These are phyloP conservation scores for Heterobasidion irregulare DNA, from an alignment of 1,284 basidiomycete species.

Conservation along the genomic window DNA sequence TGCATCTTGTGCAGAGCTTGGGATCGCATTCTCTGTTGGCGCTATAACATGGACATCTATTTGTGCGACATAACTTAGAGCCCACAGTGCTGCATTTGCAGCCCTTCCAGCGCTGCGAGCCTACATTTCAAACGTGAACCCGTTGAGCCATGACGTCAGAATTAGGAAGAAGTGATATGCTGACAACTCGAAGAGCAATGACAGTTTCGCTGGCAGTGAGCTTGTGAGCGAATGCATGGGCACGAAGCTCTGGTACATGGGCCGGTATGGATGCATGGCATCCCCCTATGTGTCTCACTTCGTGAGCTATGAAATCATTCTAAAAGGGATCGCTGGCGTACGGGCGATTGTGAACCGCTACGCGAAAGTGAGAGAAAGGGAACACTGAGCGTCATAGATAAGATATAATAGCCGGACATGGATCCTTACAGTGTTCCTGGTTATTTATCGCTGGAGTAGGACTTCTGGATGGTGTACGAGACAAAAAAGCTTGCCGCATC, in stretches of 20 bases:
- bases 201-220: constrained; percentile 32
- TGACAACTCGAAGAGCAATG: constrained; percentile 30
- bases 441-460: neutral
- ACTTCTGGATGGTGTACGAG: neutral
- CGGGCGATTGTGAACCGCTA: neutral
- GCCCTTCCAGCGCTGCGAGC: constrained; percentile 33
- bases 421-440: neutral
- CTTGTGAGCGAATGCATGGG: constrained; percentile 26
- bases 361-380: neutral
- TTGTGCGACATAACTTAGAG: neutral
- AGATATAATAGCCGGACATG: neutral
- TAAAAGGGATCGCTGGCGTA: neutral
- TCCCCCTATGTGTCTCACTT: constrained; percentile 7
- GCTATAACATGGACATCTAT: constrained; percentile 33
- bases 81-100: constrained; percentile 27
- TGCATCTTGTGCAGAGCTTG: constrained; percentile 31
- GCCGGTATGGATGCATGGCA: constrained; percentile 36
- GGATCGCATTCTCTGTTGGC: constrained; percentile 43
- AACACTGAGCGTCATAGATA: neutral
- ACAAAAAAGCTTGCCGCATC: neutral
- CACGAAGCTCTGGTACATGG: constrained; percentile 31
- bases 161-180: neutral
- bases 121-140: constrained; percentile 15
- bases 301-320: neutral
- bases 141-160: neutral